Base-by-base conservation (phyloP, 768 basidiomycete genomes). In the Pleurotus platypus region DNA sequence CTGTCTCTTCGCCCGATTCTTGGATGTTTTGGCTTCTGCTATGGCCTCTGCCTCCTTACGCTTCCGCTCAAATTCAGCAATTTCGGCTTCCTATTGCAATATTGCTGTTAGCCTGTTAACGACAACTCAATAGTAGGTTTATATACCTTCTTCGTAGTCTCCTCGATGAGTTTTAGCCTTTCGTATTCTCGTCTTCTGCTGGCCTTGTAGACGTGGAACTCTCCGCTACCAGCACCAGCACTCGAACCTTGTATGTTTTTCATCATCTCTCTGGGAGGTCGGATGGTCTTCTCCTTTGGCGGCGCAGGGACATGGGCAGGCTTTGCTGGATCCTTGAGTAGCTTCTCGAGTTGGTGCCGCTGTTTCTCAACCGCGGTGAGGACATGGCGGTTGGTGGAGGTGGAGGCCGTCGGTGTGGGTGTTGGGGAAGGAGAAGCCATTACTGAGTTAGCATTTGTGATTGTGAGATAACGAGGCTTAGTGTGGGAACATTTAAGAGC, bases 161-260 rank as follows among this genome's bases (percentile, higher is more conserved):
- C 95, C 60, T 95, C 92, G 76, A 99, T 83, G 12, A 96, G 64
- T 75, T 92, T 95, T 57, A 98, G 68, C 57, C 97, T 77, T 72
- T 99, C 97, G 64, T 98, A 98, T 75, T 99, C 97, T 65, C 96
- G 80, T 67, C 96, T 80, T 60, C 97, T 76, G 61, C 88, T 86
- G 15, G 96, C 95, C 68, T 98, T 98, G 77, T 98, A 99, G 0
- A 99, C 97, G 68, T 99, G 97, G 67, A 98, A 98, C 71, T 96
- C 95, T 43, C 96, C 96, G 57, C 91, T 93, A 50, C 97, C 97
- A 15, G 97, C 97, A 46, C 96, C 97, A 5, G 97, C 94, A 70
- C 92, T 93, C 13, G 92, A 95, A 0, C 97, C 97, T 71, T 98
- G 95, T 5, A 99, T 96, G 64, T 98, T 98, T 81, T 97, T 98